A percentile compares a stretch with the other conserved stretches of the same genome.
Evolutionary conservation across 345 rosid species (phyloP).

Genomic region (Hibiscus trionum): DNA sequence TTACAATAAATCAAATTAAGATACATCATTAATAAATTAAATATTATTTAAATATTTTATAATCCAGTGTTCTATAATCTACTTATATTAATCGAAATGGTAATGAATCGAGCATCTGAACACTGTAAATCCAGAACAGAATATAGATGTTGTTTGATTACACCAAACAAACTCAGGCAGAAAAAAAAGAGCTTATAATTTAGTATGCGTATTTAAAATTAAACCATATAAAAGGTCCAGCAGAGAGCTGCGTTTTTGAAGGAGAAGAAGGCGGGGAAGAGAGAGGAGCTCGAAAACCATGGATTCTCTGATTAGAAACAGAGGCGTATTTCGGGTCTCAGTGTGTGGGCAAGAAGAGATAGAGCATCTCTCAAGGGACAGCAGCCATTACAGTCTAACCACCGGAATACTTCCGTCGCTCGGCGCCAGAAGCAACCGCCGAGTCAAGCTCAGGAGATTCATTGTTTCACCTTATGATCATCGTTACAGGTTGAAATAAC

Average conservation of each 20-base stretch:
- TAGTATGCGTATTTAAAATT: background rate
- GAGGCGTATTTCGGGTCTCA: slow-evolving; percentile 33
- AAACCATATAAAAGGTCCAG: background rate
- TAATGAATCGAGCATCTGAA: background rate
- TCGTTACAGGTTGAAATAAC: slow-evolving; percentile 52
- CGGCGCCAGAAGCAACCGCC: slow-evolving; percentile 78
- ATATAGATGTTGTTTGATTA: background rate
- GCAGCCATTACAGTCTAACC: slow-evolving; percentile 81
- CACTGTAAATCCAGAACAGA: background rate
- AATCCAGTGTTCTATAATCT: background rate
- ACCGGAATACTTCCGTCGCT: slow-evolving; percentile 84
- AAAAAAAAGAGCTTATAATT: background rate
- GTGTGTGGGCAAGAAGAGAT: slow-evolving; percentile 56
- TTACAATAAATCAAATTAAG: too few species aligned
- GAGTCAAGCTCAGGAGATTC: slow-evolving; percentile 54
- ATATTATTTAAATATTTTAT: too few species aligned
- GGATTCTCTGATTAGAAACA: slow-evolving; percentile 8
- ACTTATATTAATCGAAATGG: background rate
- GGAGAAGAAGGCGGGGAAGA: background rate
- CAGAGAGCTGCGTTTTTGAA: background rate
- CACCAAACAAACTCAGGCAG: background rate
- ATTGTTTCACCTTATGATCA: slow-evolving; percentile 76
- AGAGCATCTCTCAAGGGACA: slow-evolving; percentile 71
- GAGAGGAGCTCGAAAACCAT: background rate
- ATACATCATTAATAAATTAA: too few species aligned